Base-by-base conservation (phyloP, 768 basidiomycete species). In the Leccinellum albellum region DNA sequence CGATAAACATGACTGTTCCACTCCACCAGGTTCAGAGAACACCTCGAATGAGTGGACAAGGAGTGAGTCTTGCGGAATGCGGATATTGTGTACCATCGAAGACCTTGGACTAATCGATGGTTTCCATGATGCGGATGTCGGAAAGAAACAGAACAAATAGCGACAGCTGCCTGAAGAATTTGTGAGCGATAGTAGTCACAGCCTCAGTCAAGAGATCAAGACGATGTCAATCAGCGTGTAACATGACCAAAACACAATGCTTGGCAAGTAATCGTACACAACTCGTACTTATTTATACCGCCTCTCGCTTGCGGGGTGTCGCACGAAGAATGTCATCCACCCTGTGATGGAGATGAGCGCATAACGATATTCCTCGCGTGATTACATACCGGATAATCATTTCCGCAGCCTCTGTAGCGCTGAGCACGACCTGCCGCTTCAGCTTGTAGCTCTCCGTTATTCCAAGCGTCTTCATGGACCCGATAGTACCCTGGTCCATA, bases 391-490 rank as follows among this genome's bases (percentile, higher is more conserved):
- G 83, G 61, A 99, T 83, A 64, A 99, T 98, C 96, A 98, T 98
- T 79, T 98, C 97, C 2, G 93, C 89, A 17, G 95, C 97, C 70
- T 99, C 97, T 56, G 87, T 92, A 1, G 97, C 95, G 67, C 93
- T 96, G 48, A 91, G 75, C 4, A 99, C 88, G 1, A 98, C 95
- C 73, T 98, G 95, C 40, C 88, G 80, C 78, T 99, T 99, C 61
- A 99, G 79, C 78, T 98, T 98, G 76, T 93, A 99, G 64, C 91
- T 94, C 77, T 99, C 96, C 0, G 95, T 98, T 35, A 99, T 76
- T 31, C 97, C 97, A 12, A 96, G 77, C 49, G 84, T 74, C 64
- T 74, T 79, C 97, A 99, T 98, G 7, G 92, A 94, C 0, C 82
- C 94, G 54, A 99, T 87, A 1, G 77, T 74, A 3, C 92, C 96